Evolutionary conservation across 352 stramenopile species (phyloP).

Genomic region (Phytopythium cucurbitacearum): DNA sequence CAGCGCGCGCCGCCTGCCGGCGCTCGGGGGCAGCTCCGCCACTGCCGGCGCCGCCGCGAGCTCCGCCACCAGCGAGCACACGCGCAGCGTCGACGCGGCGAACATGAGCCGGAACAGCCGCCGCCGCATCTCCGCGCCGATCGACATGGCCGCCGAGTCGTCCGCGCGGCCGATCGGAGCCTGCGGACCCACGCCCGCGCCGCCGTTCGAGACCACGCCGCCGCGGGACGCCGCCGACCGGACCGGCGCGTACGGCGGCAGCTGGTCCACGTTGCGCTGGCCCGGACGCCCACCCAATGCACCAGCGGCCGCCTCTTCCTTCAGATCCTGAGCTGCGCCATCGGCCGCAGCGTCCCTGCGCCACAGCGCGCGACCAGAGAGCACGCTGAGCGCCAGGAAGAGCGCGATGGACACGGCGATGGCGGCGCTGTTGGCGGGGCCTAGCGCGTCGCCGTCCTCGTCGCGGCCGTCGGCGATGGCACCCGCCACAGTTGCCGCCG

Average conservation of each 20-base stretch:
- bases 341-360: conserved; percentile 12
- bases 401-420: conserved; percentile 29
- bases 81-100: conserved; percentile 33
- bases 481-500: too few species aligned
- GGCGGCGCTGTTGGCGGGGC: conserved; percentile 23
- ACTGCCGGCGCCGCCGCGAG: conserved; percentile 26
- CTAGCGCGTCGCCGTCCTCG: conserved; percentile 8
- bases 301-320: background rate
- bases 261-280: conserved; percentile 5
- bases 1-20: conserved; percentile 20
- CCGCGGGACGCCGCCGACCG: background rate
- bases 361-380: conserved; percentile 31
- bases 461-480: too few species aligned
- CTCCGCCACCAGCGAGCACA: conserved; percentile 33
- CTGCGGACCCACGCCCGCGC: conserved; percentile 1
- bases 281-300: background rate
- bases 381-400: conserved; percentile 30
- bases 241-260: background rate
- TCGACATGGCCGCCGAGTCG: conserved; percentile 27
- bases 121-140: conserved; percentile 47
- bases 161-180: conserved; percentile 21
- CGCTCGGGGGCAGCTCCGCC: conserved; percentile 14
- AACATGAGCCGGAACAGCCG: conserved; percentile 55
- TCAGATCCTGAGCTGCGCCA: background rate
- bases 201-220: background rate